Conservation (phyloP, 805 yeast genomes). For the Wickerhamomyces subpelliculosus region DNA sequence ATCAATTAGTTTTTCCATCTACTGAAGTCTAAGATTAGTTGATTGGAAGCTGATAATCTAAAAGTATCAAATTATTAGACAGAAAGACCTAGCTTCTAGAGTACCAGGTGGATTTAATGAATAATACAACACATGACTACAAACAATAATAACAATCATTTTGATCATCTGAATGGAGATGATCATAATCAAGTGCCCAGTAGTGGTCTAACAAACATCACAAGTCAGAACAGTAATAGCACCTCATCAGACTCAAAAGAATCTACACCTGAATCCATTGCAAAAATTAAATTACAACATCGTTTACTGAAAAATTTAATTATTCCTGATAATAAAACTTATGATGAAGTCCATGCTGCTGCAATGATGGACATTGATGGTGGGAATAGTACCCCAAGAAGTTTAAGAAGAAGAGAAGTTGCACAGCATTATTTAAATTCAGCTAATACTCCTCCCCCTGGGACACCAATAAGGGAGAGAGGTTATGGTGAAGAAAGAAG, state of each 20-base stretch:
- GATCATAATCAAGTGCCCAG: neutral
- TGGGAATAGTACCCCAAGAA: conserved; percentile 6
- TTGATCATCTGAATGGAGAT: neutral
- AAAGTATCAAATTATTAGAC: too few relatives aligned
- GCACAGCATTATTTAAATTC: neutral
- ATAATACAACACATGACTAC: neutral
- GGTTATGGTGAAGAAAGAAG: neutral
- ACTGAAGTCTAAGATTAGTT: too few relatives aligned
- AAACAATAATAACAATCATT: neutral
- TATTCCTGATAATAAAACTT: conserved; percentile 33
- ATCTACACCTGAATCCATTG: neutral
- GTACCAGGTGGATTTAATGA: too few relatives aligned
- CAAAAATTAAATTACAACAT: neutral
- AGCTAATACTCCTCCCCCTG: too few relatives aligned
- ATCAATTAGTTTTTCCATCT: too few relatives aligned
- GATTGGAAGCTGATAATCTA: too few relatives aligned
- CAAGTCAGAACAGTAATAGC: neutral
- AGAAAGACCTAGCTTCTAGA: too few relatives aligned
- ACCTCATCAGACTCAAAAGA: neutral
- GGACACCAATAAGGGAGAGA: too few relatives aligned
- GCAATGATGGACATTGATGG: conserved; percentile 19
- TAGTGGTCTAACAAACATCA: neutral
- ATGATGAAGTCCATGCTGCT: conserved; percentile 27
- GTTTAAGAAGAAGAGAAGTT: conserved; percentile 9
- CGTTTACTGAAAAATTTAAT: conserved; percentile 23